These are phyloP conservation scores for Skeletonema marinoi DNA, from an alignment of 108 stramenopile genomes.

Conservation along the genomic window DNA sequence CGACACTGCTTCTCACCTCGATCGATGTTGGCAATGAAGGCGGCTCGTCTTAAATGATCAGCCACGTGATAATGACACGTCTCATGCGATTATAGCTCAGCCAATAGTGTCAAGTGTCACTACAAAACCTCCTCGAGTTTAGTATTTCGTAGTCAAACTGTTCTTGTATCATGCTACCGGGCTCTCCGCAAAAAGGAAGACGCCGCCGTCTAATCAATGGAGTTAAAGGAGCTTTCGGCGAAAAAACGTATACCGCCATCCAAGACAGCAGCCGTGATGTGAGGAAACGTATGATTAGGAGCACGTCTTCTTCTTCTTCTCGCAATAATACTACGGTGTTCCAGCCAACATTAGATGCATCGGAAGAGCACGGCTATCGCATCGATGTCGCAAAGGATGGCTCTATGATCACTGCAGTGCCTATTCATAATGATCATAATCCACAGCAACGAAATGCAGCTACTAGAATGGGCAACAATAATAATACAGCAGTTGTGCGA, in stretches of 20 bases:
- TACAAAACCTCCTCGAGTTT: too few relatives aligned
- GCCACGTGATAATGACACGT: too few relatives aligned
- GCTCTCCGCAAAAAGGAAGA: slow-evolving; percentile 23
- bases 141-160: too few relatives aligned
- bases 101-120: neutral
- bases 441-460: neutral
- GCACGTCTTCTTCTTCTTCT: neutral
- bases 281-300: neutral
- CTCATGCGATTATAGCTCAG: neutral
- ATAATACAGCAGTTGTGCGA: neutral
- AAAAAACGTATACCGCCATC: neutral
- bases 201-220: slow-evolving; percentile 30
- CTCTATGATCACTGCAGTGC: slow-evolving; percentile 41
- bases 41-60: too few relatives aligned
- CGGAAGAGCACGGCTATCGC: slow-evolving; percentile 14
- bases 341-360: slow-evolving; percentile 5
- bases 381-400: slow-evolving; percentile 37
- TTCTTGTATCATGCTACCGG: slow-evolving; percentile 1
- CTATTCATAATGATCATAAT: slow-evolving; percentile 8
- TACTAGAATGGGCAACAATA: neutral
- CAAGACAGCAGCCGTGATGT: slow-evolving; percentile 6
- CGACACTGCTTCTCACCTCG: too few relatives aligned
- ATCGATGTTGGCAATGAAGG: too few relatives aligned
- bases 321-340: neutral
- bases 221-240: neutral